phyloP scores from a whole-genome alignment of 2,329 filamentous ascomycete species.

The Grosmannia huntii region DNA sequence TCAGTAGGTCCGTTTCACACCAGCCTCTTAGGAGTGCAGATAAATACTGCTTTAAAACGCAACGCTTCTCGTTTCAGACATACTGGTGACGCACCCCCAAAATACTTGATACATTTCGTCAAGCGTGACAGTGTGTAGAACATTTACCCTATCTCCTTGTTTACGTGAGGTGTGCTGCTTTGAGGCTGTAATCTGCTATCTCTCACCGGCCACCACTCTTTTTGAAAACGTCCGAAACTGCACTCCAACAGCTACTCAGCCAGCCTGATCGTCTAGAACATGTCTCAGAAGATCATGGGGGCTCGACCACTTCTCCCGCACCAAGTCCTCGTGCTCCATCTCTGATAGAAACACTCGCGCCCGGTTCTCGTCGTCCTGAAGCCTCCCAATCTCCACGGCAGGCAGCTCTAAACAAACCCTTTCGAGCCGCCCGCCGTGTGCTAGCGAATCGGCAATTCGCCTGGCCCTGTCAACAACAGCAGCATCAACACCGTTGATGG shows the following conservation, averaged over 20 bases:
- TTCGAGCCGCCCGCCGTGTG: conserved; percentile 63
- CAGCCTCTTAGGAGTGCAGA: background rate
- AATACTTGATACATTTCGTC: background rate
- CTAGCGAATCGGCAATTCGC: conserved; percentile 53
- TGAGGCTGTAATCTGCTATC: background rate
- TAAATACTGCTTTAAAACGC: background rate
- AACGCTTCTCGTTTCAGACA: background rate
- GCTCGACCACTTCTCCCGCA: background rate
- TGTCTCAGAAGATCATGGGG: background rate
- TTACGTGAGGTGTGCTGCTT: background rate
- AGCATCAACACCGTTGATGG: conserved; percentile 68
- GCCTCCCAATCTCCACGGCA: conserved; percentile 45
- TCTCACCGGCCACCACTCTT: background rate
- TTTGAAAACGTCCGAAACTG: background rate
- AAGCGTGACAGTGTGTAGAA: background rate
- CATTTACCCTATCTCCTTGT: background rate
- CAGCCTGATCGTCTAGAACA: background rate
- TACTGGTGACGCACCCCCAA: background rate
- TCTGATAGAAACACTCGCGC: conserved; percentile 43
- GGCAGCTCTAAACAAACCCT: conserved; percentile 58
- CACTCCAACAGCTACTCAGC: background rate
- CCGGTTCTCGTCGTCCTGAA: conserved; percentile 53
- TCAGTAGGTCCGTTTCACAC: background rate
- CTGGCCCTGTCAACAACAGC: conserved; percentile 65
- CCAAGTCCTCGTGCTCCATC: conserved; percentile 4